Conservation (phyloP, 495 filamentous ascomycete genomes). For the Amphirosellinia nigrospora region DNA sequence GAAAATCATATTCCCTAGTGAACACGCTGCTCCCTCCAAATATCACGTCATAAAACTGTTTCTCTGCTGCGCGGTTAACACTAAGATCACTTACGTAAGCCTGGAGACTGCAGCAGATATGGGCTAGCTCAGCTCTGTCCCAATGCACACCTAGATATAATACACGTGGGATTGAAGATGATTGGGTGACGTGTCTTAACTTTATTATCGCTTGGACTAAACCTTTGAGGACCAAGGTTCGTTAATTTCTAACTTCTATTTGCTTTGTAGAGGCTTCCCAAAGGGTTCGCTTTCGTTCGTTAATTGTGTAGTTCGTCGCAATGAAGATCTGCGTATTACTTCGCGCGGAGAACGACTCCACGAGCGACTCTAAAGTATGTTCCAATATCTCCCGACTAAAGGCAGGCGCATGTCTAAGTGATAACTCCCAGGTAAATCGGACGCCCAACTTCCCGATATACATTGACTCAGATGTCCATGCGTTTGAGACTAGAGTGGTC, state of each 20-base stretch:
- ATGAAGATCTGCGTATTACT: neutral
- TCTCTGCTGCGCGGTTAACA: neutral
- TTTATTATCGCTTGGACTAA: neutral
- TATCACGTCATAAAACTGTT: neutral
- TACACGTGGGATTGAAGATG: neutral
- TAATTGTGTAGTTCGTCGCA: neutral
- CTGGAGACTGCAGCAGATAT: neutral
- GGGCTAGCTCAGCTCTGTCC: neutral
- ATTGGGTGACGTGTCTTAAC: neutral
- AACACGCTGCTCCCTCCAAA: neutral
- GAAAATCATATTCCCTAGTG: too few relatives aligned
- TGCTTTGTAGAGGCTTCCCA: neutral
- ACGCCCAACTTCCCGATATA: neutral
- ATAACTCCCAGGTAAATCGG: neutral
- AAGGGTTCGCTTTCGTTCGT: neutral
- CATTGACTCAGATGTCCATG: neutral
- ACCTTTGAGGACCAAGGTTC: neutral
- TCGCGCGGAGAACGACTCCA: neutral
- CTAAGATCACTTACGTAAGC: neutral
- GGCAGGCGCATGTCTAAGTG: neutral
- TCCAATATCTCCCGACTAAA: neutral
- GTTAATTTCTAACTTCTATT: neutral
- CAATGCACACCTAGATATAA: neutral
- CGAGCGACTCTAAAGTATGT: neutral
- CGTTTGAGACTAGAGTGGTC: neutral